These are phyloP conservation scores for Trametes coccinea DNA, from an alignment of 768 basidiomycete species.

Conservation along the genomic window DNA sequence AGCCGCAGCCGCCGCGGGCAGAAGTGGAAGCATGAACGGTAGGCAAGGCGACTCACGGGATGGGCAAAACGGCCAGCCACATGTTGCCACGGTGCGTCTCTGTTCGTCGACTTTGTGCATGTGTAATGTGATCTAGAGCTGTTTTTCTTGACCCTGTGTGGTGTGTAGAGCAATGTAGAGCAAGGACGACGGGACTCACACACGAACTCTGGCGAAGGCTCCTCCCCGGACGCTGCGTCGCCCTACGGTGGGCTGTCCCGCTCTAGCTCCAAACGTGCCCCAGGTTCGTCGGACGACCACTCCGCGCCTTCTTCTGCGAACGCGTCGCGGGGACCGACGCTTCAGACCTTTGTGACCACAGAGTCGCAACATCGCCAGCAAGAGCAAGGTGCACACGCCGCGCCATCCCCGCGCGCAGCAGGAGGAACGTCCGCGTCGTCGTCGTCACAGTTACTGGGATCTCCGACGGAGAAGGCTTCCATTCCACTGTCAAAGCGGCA, in stretches of 20 bases:
- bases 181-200: constrained; percentile 14
- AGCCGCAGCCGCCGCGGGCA: constrained; percentile 27
- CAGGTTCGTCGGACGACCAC: constrained; percentile 17
- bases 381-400: constrained; percentile 14
- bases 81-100: constrained; percentile 21
- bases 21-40: constrained; percentile 22
- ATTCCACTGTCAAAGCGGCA: constrained; percentile 20
- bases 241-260: constrained; percentile 14
- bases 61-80: constrained; percentile 38
- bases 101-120: background rate
- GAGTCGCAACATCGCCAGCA: constrained; percentile 19
- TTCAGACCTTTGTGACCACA: constrained; percentile 2
- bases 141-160: background rate
- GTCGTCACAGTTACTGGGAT: constrained; percentile 14
- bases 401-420: constrained; percentile 2
- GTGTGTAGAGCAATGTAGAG: constrained; percentile 1
- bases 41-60: constrained; percentile 26
- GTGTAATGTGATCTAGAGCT: background rate
- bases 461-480: constrained; percentile 17
- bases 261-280: constrained; percentile 11
- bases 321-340: constrained; percentile 12
- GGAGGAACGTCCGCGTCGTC: constrained; percentile 7
- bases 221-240: constrained; percentile 18
- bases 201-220: constrained; percentile 12
- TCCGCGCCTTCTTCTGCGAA: constrained; percentile 15